Conservation (phyloP, 2,329 filamentous ascomycete genomes). For the Curvularia spicifera region DNA sequence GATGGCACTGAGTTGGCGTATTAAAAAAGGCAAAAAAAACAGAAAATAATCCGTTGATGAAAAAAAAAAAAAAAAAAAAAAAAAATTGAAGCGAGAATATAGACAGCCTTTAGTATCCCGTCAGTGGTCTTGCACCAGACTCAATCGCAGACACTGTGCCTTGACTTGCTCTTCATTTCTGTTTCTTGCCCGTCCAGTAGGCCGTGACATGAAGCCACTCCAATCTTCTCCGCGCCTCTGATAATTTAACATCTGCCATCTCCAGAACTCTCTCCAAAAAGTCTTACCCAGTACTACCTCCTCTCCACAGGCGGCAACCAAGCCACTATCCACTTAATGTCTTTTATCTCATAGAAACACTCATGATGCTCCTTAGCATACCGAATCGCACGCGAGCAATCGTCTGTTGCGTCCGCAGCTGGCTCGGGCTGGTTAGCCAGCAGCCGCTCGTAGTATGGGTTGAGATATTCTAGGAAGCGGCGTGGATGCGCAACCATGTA, state of each 20-base stretch:
- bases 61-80: not conserved
- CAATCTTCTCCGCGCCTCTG: too few relatives aligned
- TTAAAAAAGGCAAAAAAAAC: not conserved
- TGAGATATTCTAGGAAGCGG: constrained; percentile 17
- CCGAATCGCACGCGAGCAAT: constrained; percentile 28
- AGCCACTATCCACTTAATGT: constrained; percentile 26
- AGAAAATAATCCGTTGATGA: not conserved
- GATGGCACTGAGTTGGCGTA: constrained; percentile 1
- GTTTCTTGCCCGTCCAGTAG: too few relatives aligned
- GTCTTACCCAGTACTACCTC: not conserved
- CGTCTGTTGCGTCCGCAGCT: constrained; percentile 19
- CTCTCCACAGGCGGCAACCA: constrained; percentile 13
- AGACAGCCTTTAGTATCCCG: not conserved
- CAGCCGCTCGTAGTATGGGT: constrained; percentile 30
- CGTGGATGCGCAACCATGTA: constrained; percentile 25
- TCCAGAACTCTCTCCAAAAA: not conserved
- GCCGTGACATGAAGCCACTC: too few relatives aligned
- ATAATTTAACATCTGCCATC: not conserved
- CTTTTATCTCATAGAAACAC: constrained; percentile 29
- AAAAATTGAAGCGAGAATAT: not conserved
- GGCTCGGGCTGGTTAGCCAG: constrained; percentile 33
- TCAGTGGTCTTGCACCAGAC: too few relatives aligned
- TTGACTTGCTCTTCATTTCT: not conserved
- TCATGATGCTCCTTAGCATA: constrained; percentile 34
- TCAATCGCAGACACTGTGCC: not conserved